A percentile compares a stretch with the other conserved stretches of the same genome.
Conservation (phyloP, 2,329 filamentous ascomycete genomes). For the Chaetomiaceae sp. region DNA sequence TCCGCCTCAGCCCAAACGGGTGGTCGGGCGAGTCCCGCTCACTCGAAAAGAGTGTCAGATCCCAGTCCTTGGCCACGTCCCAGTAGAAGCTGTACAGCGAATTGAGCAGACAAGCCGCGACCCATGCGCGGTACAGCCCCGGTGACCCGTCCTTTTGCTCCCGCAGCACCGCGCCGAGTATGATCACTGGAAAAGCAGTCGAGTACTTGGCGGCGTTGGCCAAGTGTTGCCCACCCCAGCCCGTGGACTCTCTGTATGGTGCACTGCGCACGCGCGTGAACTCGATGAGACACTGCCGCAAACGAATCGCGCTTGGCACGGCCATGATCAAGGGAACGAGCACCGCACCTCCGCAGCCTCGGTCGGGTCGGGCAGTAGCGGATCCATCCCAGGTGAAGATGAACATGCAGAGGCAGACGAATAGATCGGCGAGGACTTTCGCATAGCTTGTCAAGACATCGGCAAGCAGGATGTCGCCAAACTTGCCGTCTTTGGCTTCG, state of each 20-base stretch:
- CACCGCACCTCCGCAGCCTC: conserved; percentile 70
- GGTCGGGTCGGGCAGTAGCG: conserved; percentile 74
- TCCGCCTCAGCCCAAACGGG: conserved; percentile 69
- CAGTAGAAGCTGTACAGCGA: conserved; percentile 97
- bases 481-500: conserved; percentile 81
- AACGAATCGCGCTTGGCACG: conserved; percentile 74
- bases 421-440: conserved; percentile 84
- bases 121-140: conserved; percentile 53
- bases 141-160: conserved; percentile 41
- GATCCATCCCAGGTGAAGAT: conserved; percentile 54
- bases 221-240: conserved; percentile 79
- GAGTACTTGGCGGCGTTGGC: conserved; percentile 94
- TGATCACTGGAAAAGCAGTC: conserved; percentile 87
- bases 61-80: conserved; percentile 97
- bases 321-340: conserved; percentile 80
- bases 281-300: conserved; percentile 89
- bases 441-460: conserved; percentile 94
- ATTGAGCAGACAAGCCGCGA: conserved; percentile 70
- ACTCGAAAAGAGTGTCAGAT: conserved; percentile 71
- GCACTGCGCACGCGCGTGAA: conserved; percentile 63
- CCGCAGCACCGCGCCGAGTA: conserved; percentile 69
- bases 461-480: conserved; percentile 86
- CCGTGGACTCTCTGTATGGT: conserved; percentile 49
- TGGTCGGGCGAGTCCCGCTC: conserved; percentile 58
- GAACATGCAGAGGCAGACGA: conserved; percentile 89